Evolutionary conservation across 805 yeast genomes (phyloP).

Genomic region (Lipomyces chichibuensis): DNA sequence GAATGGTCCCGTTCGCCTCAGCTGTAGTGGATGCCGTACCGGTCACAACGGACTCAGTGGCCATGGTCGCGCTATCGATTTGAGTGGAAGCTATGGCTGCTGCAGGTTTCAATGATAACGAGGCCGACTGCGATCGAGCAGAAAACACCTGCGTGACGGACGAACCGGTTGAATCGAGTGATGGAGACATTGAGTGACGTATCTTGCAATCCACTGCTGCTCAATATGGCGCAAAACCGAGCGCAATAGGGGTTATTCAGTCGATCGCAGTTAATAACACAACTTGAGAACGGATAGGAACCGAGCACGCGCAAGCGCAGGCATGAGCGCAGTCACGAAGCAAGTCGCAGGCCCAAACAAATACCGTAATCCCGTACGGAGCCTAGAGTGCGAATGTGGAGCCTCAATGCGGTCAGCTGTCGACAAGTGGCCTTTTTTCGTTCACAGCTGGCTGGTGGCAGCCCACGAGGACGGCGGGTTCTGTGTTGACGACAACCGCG

Average conservation of each 20-base stretch:
- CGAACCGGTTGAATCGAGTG: background rate
- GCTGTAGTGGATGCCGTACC: background rate
- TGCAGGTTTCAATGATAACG: background rate
- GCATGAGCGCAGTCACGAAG: background rate
- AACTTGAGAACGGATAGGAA: background rate
- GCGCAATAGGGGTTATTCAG: background rate
- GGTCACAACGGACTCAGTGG: background rate
- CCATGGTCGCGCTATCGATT: conserved; percentile 3
- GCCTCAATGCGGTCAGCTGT: background rate
- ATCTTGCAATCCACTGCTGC: background rate
- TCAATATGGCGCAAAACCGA: background rate
- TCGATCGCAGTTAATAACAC: background rate
- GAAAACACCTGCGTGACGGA: background rate
- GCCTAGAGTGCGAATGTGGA: background rate
- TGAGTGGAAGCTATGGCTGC: conserved; percentile 2
- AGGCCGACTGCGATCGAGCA: background rate
- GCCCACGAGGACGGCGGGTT: background rate
- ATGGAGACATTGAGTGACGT: background rate
- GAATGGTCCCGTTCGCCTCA: background rate
- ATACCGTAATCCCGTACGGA: background rate
- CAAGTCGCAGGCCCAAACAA: background rate
- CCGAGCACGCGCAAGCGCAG: background rate
- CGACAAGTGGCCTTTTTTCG: background rate
- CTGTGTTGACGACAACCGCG: background rate
- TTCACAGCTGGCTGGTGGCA: background rate